Base-by-base conservation (phyloP, 192 early-diverging fungal species). In the Diversispora epigaea region DNA sequence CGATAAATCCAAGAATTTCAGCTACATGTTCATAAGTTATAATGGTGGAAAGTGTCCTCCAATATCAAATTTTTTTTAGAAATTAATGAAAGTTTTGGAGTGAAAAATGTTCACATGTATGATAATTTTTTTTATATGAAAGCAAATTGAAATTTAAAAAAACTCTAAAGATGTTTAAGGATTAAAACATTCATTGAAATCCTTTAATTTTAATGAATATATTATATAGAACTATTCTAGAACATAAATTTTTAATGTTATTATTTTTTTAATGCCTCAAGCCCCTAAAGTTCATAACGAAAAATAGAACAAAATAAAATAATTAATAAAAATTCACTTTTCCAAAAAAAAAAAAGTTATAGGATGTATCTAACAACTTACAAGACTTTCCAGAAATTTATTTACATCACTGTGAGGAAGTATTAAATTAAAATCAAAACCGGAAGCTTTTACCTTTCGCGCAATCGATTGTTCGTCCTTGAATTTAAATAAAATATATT, bases 311-410 rank as follows among this genome's bases (percentile, higher is more conserved):
- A n/a, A n/a, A 17, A 63, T 22, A 6, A 43, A 15, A 25, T 32
- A 21, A 17, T n/a, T 17, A 43, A 40, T 32, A 17, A 63, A 63
- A 15, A 17, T 40, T 12, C 19, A 10, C n/a, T 12, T 61, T 11
- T 12, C 0, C 12, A 63, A 63, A 40, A 40, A 12, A n/a, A n/a
- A n/a, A 43, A 17, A 68, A 52, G 25, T 2, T 32, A 32, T 32
- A 68, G 6, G 12, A 15, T 40, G 10, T 47, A 10, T 12, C 15
- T 45, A 3, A 50, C 15, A 32, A 39, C 73, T 52, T 75, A 64
- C 73, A 62, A 43, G 44, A 56, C 64, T 40, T 25, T 64, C 73
- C 3, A 75, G 17, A 41, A 43, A 62, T 65, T 65, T 75, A 46
- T 64, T 64, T 64, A 75, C 52, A 64, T 49, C 60, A 9, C 41